Evolutionary conservation across 2,329 filamentous ascomycete species (phyloP).

Genomic region (Bipolaris gigantea): DNA sequence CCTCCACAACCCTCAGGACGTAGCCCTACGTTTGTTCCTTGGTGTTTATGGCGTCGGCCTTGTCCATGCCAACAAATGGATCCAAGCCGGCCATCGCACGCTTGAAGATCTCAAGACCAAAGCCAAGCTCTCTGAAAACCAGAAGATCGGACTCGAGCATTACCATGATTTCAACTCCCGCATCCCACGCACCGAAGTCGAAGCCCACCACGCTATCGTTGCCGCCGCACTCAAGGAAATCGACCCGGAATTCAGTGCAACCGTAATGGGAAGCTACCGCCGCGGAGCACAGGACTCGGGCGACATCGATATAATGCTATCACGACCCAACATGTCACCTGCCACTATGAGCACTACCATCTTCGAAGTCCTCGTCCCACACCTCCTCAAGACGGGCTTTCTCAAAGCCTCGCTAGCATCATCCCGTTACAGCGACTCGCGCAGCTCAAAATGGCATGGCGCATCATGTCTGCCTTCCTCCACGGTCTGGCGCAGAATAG

Average conservation of each 20-base stretch:
- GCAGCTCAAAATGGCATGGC: conserved; percentile 83
- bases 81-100: conserved; percentile 72
- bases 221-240: conserved; percentile 59
- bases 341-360: conserved; percentile 63
- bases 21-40: conserved; percentile 68
- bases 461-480: conserved; percentile 69
- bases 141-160: conserved; percentile 75
- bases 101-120: conserved; percentile 68
- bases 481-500: conserved; percentile 74
- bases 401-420: conserved; percentile 70
- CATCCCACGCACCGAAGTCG: conserved; percentile 77
- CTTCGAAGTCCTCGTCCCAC: conserved; percentile 64
- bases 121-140: conserved; percentile 67
- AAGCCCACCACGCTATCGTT: conserved; percentile 68
- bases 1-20: conserved; percentile 66
- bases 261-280: conserved; percentile 82
- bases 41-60: conserved; percentile 79
- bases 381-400: conserved; percentile 64
- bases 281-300: conserved; percentile 73
- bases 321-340: conserved; percentile 60
- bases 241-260: conserved; percentile 67
- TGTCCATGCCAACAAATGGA: conserved; percentile 72
- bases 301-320: conserved; percentile 86
- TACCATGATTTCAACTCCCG: conserved; percentile 77
- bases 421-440: conserved; percentile 49